These are phyloP conservation scores for Aspergillus fumigatiaffinis DNA, from an alignment of 2,329 filamentous ascomycete genomes.

Conservation along the genomic window DNA sequence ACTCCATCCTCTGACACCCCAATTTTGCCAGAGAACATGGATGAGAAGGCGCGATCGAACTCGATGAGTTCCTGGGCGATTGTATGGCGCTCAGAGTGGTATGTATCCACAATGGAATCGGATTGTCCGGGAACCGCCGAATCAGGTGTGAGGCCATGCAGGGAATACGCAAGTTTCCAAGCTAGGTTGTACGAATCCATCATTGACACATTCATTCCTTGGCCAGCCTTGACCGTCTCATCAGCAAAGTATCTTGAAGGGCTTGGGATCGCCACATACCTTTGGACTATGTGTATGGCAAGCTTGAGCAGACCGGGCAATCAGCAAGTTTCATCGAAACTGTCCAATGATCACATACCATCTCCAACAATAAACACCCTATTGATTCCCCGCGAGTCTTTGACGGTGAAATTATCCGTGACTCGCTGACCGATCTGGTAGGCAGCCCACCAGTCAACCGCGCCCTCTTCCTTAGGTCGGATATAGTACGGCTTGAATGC, in stretches of 20 bases:
- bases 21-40: conserved; percentile 40
- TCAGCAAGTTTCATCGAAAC: not conserved
- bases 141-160: conserved; percentile 34
- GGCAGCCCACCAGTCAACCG: conserved; percentile 70
- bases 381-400: conserved; percentile 64
- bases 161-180: conserved; percentile 38
- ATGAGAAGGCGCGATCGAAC: conserved; percentile 38
- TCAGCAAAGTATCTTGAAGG: conserved; percentile 3
- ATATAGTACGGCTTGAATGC: conserved; percentile 66
- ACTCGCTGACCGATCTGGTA: conserved; percentile 73
- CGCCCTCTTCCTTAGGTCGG: conserved; percentile 53
- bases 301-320: conserved; percentile 38
- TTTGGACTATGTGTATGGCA: conserved; percentile 77
- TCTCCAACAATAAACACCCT: conserved; percentile 73
- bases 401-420: conserved; percentile 43
- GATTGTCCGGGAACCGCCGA: conserved; percentile 5
- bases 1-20: conserved; percentile 20
- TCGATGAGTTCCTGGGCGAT: conserved; percentile 38
- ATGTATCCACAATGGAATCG: conserved; percentile 33
- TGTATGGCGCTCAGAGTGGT: conserved; percentile 34
- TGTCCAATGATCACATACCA: conserved; percentile 22
- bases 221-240: conserved; percentile 51
- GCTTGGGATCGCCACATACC: conserved; percentile 15
- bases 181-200: conserved; percentile 49
- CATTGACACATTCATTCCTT: conserved; percentile 78